These are phyloP conservation scores for Arthrocladium fulminans DNA, from an alignment of 2,329 filamentous ascomycete genomes.

Conservation along the genomic window DNA sequence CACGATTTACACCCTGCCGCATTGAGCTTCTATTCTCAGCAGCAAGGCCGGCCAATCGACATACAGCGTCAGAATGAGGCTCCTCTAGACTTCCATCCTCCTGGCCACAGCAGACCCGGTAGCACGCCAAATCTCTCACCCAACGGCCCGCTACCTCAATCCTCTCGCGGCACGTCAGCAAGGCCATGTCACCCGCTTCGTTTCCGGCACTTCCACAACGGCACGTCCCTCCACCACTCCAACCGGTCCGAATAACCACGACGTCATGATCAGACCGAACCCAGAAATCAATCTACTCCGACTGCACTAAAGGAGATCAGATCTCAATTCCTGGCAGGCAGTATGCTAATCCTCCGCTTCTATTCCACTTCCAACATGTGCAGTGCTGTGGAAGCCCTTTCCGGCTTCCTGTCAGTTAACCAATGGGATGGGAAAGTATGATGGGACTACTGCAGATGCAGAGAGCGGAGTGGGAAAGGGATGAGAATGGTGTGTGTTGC, in stretches of 20 bases:
- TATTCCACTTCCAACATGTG: conserved; percentile 43
- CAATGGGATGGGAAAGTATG: conserved; percentile 36
- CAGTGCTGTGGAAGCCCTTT: conserved; percentile 43
- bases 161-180: background rate
- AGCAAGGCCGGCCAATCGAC: background rate
- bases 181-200: background rate
- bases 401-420: conserved; percentile 28
- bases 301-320: conserved; percentile 2
- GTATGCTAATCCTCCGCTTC: conserved; percentile 46
- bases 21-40: background rate
- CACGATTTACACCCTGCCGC: too few relatives aligned
- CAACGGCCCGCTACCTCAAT: background rate
- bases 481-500: background rate
- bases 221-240: background rate
- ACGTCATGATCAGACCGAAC: background rate
- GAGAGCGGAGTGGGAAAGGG: background rate
- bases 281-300: background rate
- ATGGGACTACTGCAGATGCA: background rate
- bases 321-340: conserved; percentile 35
- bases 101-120: background rate
- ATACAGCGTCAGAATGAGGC: background rate
- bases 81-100: background rate
- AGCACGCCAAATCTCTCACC: background rate
- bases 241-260: background rate
- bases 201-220: background rate